Evolutionary conservation across 2,329 filamentous ascomycete species (phyloP).

Genomic region (Calonectria ilicicola): DNA sequence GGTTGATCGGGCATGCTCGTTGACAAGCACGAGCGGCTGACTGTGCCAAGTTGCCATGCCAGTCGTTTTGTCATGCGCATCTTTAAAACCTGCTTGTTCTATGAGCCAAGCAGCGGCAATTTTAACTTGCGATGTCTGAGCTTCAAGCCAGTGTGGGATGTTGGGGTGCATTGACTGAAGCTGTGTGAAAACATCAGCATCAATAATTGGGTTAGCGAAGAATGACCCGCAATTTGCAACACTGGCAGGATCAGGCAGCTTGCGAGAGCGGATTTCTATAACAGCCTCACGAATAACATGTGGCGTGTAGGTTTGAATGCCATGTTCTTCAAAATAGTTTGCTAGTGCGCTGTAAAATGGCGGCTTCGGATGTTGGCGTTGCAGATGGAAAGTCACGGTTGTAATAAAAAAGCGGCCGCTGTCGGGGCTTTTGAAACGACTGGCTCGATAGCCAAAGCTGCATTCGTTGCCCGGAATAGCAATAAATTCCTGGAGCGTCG

Average conservation of each 20-base stretch:
- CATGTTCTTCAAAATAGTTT: not conserved
- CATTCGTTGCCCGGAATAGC: not conserved
- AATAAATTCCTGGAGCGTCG: not conserved
- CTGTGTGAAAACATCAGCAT: not conserved
- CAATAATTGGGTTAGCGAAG: not conserved
- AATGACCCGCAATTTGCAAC: not conserved
- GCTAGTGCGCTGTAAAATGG: not conserved
- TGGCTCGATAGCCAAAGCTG: not conserved
- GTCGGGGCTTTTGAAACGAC: not conserved
- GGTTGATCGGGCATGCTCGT: not conserved
- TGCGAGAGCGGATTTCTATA: not conserved
- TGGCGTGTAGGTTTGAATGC: not conserved
- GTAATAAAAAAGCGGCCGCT: not conserved
- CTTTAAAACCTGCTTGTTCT: not conserved
- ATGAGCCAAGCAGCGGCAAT: not conserved
- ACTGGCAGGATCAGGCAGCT: not conserved
- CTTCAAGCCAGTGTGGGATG: not conserved
- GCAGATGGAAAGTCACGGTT: not conserved
- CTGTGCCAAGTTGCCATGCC: not conserved
- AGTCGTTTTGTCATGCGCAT: not conserved
- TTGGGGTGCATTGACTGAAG: not conserved
- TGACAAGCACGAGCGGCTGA: not conserved
- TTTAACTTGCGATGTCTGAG: not conserved
- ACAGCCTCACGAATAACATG: not conserved
- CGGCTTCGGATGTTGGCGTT: not conserved